Conservation (phyloP, 306 rosid genomes). For the Citrullus mucosospermus region DNA sequence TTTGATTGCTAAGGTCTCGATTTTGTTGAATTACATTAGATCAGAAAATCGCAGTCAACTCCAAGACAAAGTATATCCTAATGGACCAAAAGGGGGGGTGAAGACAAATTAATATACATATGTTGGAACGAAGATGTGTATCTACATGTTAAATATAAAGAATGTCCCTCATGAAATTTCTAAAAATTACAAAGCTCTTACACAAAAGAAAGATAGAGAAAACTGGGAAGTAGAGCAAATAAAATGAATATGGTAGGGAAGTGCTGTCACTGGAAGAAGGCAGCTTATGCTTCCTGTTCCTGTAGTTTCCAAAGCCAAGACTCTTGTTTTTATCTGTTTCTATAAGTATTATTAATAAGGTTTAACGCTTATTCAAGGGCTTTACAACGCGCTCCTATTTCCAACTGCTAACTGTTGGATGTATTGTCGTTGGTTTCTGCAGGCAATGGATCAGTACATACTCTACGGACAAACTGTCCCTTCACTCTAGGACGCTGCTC, state of each 20-base stretch:
- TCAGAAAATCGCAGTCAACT: background rate
- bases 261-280: slow-evolving; percentile 6
- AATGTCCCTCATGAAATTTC: slow-evolving; percentile 3
- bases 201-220: background rate
- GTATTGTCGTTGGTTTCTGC: slow-evolving; percentile 26
- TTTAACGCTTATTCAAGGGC: background rate
- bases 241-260: background rate
- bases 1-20: background rate
- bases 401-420: slow-evolving; percentile 17
- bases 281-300: slow-evolving; percentile 18
- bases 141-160: slow-evolving; percentile 20
- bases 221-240: background rate
- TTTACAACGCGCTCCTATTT: slow-evolving; percentile 8
- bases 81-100: background rate
- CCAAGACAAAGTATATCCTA: background rate
- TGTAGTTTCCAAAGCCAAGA: background rate
- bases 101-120: background rate
- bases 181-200: background rate
- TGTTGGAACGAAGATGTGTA: background rate
- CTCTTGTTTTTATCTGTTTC: background rate
- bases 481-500: slow-evolving; percentile 96
- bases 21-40: background rate
- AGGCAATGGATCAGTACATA: slow-evolving; percentile 21
- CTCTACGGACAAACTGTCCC: slow-evolving; percentile 91
- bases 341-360: background rate